These are phyloP conservation scores for Aspergillus sclerotioniger DNA, from an alignment of 495 filamentous ascomycete genomes.

Conservation along the genomic window DNA sequence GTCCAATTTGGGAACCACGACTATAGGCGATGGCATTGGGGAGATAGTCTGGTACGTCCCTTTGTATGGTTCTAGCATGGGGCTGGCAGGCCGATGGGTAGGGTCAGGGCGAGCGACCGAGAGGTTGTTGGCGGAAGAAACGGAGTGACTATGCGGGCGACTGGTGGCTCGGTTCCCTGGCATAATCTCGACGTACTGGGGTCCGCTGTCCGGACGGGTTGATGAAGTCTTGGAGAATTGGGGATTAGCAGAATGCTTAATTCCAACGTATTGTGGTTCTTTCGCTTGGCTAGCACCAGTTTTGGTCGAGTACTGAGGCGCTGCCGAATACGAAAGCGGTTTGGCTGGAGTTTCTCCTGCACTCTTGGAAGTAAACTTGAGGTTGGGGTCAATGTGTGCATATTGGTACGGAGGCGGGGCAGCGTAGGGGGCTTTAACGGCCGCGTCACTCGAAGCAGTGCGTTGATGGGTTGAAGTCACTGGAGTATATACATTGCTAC, in stretches of 20 bases:
- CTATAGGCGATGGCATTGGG: slow-evolving; percentile 82
- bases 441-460: slow-evolving; percentile 27
- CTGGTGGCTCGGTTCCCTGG: slow-evolving; percentile 33
- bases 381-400: slow-evolving; percentile 42
- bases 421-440: slow-evolving; percentile 30
- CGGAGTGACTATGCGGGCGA: slow-evolving; percentile 37
- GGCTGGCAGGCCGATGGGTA: slow-evolving; percentile 66
- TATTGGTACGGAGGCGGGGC: slow-evolving; percentile 39
- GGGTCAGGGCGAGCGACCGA: slow-evolving; percentile 27
- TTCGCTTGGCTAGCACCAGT: slow-evolving; percentile 11
- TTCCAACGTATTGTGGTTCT: slow-evolving; percentile 18
- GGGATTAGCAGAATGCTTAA: slow-evolving; percentile 17
- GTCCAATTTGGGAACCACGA: slow-evolving; percentile 40
- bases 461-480: slow-evolving; percentile 23
- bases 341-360: slow-evolving; percentile 13
- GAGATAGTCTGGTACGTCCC: slow-evolving; percentile 95
- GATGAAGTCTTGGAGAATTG: slow-evolving; percentile 18
- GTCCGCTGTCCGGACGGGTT: slow-evolving; percentile 22
- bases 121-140: slow-evolving; percentile 42
- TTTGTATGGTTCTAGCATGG: slow-evolving; percentile 86
- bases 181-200: slow-evolving; percentile 44
- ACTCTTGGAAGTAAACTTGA: slow-evolving; percentile 44
- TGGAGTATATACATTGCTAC: slow-evolving; percentile 14
- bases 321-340: slow-evolving; percentile 23
- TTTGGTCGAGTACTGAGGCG: slow-evolving; percentile 20